A percentile compares a stretch with the other conserved stretches of the same genome.
Conservation (phyloP, 257 asterid genomes). For the Lycium barbarum region DNA sequence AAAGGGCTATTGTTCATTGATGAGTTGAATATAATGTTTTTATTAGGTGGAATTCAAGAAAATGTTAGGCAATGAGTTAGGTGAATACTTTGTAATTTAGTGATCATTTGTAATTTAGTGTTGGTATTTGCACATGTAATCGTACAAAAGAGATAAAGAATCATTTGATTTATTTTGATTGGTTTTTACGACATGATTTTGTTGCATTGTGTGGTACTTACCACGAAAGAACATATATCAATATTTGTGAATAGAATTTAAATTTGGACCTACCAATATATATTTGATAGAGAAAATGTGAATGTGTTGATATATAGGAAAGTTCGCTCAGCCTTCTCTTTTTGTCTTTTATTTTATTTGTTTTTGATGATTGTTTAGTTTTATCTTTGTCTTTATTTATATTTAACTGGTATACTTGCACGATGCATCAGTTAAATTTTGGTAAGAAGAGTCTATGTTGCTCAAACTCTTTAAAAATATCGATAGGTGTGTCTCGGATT, state of each 20-base stretch:
- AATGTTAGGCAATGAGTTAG: slow-evolving; percentile 13
- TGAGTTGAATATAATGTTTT: not conserved
- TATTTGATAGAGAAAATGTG: not conserved
- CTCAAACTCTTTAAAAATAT: too few relatives aligned
- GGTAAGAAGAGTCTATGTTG: not conserved
- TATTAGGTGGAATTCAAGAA: slow-evolving; percentile 3
- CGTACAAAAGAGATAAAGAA: slow-evolving; percentile 8
- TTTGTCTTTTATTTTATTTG: not conserved
- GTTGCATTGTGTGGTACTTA: not conserved
- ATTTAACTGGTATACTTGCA: too few relatives aligned
- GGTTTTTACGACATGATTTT: not conserved
- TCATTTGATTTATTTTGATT: slow-evolving; percentile 11
- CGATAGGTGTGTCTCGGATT: too few relatives aligned
- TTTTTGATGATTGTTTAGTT: not conserved
- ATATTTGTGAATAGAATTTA: not conserved
- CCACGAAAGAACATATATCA: not conserved
- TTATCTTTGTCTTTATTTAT: not conserved
- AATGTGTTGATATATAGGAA: not conserved
- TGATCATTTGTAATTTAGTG: not conserved
- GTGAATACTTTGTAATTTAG: slow-evolving; percentile 26
- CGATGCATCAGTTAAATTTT: not conserved
- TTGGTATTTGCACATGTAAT: slow-evolving; percentile 24
- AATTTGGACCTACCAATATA: not conserved
- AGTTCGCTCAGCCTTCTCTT: not conserved
- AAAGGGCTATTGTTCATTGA: slow-evolving; percentile 26